Conservation (phyloP, 345 rosid genomes). For the Arabidopsis arenosa region DNA sequence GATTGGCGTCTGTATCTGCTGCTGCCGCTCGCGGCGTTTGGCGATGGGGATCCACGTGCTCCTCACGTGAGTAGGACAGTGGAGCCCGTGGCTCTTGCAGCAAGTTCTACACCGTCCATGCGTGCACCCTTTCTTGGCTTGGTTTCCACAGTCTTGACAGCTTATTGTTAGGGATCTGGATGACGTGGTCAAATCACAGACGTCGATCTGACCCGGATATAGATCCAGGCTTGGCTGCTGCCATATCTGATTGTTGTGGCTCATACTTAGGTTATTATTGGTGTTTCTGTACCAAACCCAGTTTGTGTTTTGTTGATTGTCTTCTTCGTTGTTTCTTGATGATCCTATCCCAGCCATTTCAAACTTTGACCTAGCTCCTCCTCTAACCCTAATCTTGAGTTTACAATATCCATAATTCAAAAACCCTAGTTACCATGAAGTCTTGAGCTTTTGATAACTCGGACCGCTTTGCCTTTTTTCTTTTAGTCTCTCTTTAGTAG, state of each 20-base stretch:
- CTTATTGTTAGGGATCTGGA: constrained; percentile 48
- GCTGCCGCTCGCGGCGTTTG: constrained; percentile 68
- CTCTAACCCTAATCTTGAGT: constrained; percentile 21
- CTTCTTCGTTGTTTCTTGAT: constrained; percentile 47
- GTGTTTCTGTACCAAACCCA: constrained; percentile 59
- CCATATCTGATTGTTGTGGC: constrained; percentile 50
- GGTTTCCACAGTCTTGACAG: constrained; percentile 84
- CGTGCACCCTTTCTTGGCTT: constrained; percentile 72
- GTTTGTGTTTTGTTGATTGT: constrained; percentile 45
- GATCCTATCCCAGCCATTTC: constrained; percentile 60
- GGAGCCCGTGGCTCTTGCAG: constrained; percentile 75
- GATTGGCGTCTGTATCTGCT: constrained; percentile 23
- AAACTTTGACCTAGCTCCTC: constrained; percentile 7
- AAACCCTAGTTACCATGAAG: constrained; percentile 28
- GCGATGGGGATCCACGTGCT: constrained; percentile 78
- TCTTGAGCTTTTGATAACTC: constrained; percentile 6
- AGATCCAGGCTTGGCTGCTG: constrained; percentile 53
- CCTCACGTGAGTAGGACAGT: constrained; percentile 70
- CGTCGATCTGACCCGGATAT: constrained; percentile 45
- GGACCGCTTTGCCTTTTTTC: neutral
- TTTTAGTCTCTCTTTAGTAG: neutral
- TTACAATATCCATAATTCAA: neutral
- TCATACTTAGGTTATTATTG: constrained; percentile 39
- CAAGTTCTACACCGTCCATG: constrained; percentile 75
- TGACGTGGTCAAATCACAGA: constrained; percentile 48